Conservation (phyloP, 2,329 filamentous ascomycete species). For the Lasiodiplodia gonubiensis region DNA sequence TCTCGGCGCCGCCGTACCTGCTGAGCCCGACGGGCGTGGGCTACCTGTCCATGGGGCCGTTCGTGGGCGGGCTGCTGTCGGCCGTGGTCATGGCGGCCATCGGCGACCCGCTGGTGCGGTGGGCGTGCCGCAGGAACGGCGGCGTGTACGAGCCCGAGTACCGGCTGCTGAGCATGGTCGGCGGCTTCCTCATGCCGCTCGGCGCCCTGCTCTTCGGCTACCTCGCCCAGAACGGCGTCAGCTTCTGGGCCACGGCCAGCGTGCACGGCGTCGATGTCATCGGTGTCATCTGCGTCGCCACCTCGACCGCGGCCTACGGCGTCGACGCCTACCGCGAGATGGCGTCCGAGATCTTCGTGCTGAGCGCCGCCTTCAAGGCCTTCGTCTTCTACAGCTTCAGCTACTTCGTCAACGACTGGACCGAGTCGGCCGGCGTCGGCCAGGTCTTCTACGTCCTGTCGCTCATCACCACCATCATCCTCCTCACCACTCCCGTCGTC, state of each 20-base stretch:
- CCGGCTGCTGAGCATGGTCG: constrained; percentile 30
- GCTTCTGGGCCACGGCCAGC: constrained; percentile 41
- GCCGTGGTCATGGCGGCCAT: constrained; percentile 50
- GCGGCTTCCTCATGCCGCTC: constrained; percentile 37
- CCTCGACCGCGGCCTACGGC: constrained; percentile 44
- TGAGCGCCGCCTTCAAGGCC: constrained; percentile 54
- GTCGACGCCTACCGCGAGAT: constrained; percentile 51
- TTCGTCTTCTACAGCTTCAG: constrained; percentile 51
- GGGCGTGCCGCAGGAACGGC: constrained; percentile 35
- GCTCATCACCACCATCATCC: constrained; percentile 37
- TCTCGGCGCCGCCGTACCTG: constrained; percentile 42
- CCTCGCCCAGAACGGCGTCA: constrained; percentile 33
- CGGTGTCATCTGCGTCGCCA: constrained; percentile 42
- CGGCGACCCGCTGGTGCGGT: constrained; percentile 35
- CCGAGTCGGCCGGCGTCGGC: constrained; percentile 42
- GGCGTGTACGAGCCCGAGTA: constrained; percentile 39
- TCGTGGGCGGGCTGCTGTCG: constrained; percentile 42
- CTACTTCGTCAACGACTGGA: constrained; percentile 54
- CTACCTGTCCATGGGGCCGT: constrained; percentile 49
- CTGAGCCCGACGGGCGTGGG: constrained; percentile 55
- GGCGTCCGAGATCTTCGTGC: constrained; percentile 52
- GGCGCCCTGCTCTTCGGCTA: constrained; percentile 50
- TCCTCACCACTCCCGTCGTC: constrained; percentile 38
- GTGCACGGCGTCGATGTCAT: constrained; percentile 44
- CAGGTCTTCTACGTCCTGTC: constrained; percentile 48